Evolutionary conservation across 179 eudicot genomes (phyloP).

Genomic region (Spinacia oleracea): DNA sequence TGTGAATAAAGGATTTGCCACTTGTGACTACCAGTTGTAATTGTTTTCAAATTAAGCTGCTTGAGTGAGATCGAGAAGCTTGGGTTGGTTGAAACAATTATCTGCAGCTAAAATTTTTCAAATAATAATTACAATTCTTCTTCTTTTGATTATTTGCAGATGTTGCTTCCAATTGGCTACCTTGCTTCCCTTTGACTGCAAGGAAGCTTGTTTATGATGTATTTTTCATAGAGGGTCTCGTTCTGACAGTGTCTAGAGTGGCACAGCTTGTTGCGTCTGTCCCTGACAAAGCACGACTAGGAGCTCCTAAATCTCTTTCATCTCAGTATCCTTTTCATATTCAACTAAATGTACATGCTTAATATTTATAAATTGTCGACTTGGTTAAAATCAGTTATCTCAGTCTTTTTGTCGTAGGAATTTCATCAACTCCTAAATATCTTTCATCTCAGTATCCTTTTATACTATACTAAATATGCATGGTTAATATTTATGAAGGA

Average conservation of each 20-base stretch:
- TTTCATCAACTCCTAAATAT: slow-evolving; percentile 50
- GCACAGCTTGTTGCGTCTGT: slow-evolving; percentile 85
- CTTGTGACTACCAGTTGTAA: not conserved
- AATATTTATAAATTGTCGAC: not conserved
- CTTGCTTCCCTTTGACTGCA: slow-evolving; percentile 78
- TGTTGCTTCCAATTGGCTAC: slow-evolving; percentile 83
- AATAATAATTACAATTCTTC: not conserved
- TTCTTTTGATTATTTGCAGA: slow-evolving; percentile 47
- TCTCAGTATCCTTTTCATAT: slow-evolving; percentile 80
- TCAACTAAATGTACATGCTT: slow-evolving; percentile 1
- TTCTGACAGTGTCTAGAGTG: slow-evolving; percentile 43
- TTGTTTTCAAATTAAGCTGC: not conserved
- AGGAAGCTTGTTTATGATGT: slow-evolving; percentile 76
- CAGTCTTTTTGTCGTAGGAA: not conserved
- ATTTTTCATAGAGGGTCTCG: slow-evolving; percentile 61
- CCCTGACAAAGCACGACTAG: slow-evolving; percentile 75
- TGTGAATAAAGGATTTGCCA: not conserved
- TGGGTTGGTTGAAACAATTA: not conserved
- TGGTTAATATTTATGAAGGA: not conserved
- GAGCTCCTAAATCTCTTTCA: slow-evolving; percentile 70
- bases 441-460: slow-evolving; percentile 93
- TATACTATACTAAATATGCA: slow-evolving; percentile 2
- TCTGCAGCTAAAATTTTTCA: not conserved
- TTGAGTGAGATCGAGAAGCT: slow-evolving; percentile 1
- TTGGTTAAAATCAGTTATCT: not conserved